A percentile compares a stretch with the other conserved stretches of the same genome.
Evolutionary conservation across 2,329 filamentous ascomycete species (phyloP).

Genomic region (Pseudocercospora cruenta): DNA sequence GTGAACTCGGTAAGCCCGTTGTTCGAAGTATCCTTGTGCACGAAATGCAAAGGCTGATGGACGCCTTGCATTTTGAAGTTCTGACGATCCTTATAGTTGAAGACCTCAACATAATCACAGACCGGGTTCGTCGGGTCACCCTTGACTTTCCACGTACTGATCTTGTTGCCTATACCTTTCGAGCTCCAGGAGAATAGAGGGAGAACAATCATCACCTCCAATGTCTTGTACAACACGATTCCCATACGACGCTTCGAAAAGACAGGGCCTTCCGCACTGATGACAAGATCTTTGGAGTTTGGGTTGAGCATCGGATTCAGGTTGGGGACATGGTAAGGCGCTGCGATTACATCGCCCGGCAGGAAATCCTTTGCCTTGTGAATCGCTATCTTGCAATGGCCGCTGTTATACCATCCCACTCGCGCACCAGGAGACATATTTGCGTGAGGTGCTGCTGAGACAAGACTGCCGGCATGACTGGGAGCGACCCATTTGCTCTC

Average conservation of each 20-base stretch:
- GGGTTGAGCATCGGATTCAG: slow-evolving; percentile 1
- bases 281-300: neutral
- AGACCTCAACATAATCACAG: slow-evolving; percentile 7
- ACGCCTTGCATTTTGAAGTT: neutral
- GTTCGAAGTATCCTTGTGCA: neutral
- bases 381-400: slow-evolving; percentile 6
- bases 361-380: slow-evolving; percentile 6
- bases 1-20: neutral
- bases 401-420: slow-evolving; percentile 8
- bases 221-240: slow-evolving; percentile 13
- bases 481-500: neutral
- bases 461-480: neutral
- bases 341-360: slow-evolving; percentile 13
- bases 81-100: neutral
- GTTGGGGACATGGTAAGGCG: slow-evolving; percentile 13
- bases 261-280: neutral
- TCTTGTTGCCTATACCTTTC: slow-evolving; percentile 7
- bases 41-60: neutral
- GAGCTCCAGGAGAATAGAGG: slow-evolving; percentile 15
- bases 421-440: neutral
- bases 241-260: slow-evolving; percentile 21
- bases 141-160: neutral
- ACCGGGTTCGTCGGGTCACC: neutral
- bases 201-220: slow-evolving; percentile 12
- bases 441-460: no score